A percentile compares a stretch with the other conserved stretches of the same genome.
These are phyloP conservation scores for Tylopilus rubrobrunneus DNA, from an alignment of 768 basidiomycete species.

Conservation along the genomic window DNA sequence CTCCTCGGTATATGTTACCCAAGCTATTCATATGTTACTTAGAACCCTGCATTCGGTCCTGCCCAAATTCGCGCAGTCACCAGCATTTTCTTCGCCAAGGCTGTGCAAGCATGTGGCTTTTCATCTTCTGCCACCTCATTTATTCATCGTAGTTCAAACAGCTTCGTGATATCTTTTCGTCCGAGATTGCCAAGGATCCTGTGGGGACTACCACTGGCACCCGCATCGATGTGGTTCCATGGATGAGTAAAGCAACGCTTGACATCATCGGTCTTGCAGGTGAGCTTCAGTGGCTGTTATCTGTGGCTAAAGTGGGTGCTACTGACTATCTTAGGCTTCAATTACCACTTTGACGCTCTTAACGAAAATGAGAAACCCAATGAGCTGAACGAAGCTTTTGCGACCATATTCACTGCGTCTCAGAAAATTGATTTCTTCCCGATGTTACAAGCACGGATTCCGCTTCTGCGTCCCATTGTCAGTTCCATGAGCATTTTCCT, in stretches of 20 bases:
- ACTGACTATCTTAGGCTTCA: conserved; percentile 30
- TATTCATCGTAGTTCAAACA: background rate
- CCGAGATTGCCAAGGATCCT: background rate
- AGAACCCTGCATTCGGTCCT: background rate
- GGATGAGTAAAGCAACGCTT: conserved; percentile 34
- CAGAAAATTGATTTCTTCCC: conserved; percentile 19
- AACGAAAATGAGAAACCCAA: conserved; percentile 20
- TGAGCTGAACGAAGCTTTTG: conserved; percentile 31
- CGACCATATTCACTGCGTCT: conserved; percentile 17
- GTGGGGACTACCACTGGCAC: background rate
- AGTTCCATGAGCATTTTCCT: background rate
- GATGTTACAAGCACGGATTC: conserved; percentile 26
- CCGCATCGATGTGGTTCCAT: conserved; percentile 30
- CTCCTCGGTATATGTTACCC: background rate
- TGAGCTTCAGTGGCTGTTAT: conserved; percentile 16
- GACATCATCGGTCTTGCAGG: conserved; percentile 35
- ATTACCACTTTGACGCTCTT: conserved; percentile 34
- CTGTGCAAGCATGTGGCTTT: background rate
- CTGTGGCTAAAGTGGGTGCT: background rate
- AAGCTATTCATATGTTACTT: background rate
- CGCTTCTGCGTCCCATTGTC: background rate
- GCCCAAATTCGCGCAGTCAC: background rate
- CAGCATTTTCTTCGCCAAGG: background rate
- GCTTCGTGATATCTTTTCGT: background rate
- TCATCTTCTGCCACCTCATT: background rate